Conservation (phyloP, 768 basidiomycete genomes). For the Fistulinella prunicolor region DNA sequence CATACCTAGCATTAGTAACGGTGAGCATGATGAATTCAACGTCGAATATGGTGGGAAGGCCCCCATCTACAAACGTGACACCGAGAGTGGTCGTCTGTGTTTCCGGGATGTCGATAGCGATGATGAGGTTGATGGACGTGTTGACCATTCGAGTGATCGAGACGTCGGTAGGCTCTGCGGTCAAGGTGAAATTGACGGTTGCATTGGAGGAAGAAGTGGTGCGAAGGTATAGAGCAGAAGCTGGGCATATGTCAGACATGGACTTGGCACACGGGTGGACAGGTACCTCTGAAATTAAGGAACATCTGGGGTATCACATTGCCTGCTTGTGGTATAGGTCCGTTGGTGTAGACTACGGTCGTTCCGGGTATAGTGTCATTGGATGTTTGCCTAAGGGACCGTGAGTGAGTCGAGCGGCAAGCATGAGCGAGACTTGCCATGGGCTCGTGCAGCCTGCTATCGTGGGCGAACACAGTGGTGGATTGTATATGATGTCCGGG, state of each 20-base stretch:
- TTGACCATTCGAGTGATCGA: slow-evolving; percentile 38
- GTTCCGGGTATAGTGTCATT: slow-evolving; percentile 15
- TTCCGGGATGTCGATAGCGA: slow-evolving; percentile 40
- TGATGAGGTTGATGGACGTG: slow-evolving; percentile 38
- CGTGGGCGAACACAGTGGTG: slow-evolving; percentile 20
- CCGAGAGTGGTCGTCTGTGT: slow-evolving; percentile 40
- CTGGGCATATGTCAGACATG: slow-evolving; percentile 25
- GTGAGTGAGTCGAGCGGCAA: not conserved
- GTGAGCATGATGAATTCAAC: slow-evolving; percentile 37
- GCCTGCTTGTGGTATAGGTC: slow-evolving; percentile 40
- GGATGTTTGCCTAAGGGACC: slow-evolving; percentile 19
- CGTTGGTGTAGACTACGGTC: slow-evolving; percentile 35
- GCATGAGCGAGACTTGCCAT: slow-evolving; percentile 13
- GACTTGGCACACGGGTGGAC: not conserved
- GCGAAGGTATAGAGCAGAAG: slow-evolving; percentile 42
- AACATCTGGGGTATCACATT: slow-evolving; percentile 57
- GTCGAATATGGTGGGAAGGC: slow-evolving; percentile 34
- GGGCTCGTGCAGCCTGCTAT: slow-evolving; percentile 22
- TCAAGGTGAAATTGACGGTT: slow-evolving; percentile 49
- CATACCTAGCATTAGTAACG: slow-evolving; percentile 38
- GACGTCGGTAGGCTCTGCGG: slow-evolving; percentile 36
- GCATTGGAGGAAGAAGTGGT: slow-evolving; percentile 48
- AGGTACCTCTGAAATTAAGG: slow-evolving; percentile 53
- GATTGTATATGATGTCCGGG: slow-evolving; percentile 29
- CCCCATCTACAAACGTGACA: slow-evolving; percentile 37